Evolutionary conservation across 345 rosid genomes (phyloP).

Genomic region (Aegle marmelos): DNA sequence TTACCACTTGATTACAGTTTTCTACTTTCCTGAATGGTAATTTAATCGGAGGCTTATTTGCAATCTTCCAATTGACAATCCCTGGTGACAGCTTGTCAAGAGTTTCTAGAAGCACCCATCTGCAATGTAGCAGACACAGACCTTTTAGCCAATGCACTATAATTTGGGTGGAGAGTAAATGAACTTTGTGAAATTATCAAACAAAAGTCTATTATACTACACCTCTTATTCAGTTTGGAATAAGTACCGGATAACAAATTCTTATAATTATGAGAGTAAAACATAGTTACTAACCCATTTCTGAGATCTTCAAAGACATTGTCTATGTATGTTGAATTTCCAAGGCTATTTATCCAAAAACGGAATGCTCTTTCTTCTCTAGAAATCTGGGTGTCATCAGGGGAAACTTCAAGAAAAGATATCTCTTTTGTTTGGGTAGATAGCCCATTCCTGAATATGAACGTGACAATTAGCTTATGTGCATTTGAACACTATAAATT

Average conservation of each 20-base stretch:
- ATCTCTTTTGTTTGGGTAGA: conserved; percentile 81
- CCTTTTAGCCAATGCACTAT: conserved; percentile 4
- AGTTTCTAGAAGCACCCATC: conserved; percentile 93
- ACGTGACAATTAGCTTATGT: background rate
- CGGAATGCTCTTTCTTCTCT: conserved; percentile 98
- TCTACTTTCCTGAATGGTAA: conserved; percentile 97
- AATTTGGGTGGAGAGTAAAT: background rate
- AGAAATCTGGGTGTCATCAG: conserved; percentile 81
- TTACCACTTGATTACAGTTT: conserved; percentile 93
- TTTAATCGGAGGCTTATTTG: conserved; percentile 95
- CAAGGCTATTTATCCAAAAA: conserved; percentile 94
- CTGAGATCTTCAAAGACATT: conserved; percentile 97
- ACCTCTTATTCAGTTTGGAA: background rate
- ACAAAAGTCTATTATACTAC: background rate
- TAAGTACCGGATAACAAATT: background rate
- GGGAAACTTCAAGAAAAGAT: conserved; percentile 69
- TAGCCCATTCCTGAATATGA: conserved; percentile 75
- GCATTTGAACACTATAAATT: conserved; percentile 1
- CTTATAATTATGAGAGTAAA: background rate
- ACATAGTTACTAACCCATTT: conserved; percentile 65
- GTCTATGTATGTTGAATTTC: conserved; percentile 64
- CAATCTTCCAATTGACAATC: conserved; percentile 87
- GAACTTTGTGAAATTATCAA: background rate
- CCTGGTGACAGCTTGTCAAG: conserved; percentile 94
- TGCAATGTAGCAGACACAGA: conserved; percentile 35